Evolutionary conservation across 768 basidiomycete genomes (phyloP), one percentile per base, ranked within the genome.

Genomic region (Pleurotus pulmonarius): DNA sequence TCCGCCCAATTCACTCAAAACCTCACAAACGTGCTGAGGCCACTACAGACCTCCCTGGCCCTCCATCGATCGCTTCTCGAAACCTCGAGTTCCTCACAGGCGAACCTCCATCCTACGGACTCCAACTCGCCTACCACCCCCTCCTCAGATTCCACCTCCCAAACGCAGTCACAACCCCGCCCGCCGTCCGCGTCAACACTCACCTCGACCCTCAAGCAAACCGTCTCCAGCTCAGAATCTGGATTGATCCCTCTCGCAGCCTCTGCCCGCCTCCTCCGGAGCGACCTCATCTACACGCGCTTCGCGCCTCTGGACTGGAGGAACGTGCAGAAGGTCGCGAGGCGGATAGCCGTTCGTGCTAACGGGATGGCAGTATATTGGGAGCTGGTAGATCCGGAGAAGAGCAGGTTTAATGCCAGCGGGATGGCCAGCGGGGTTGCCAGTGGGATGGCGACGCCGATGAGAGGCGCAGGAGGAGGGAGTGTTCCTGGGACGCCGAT

Each of bases 341-440:
- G 83, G 43, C 70, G 80, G 3, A 72, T 88, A 59, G 75, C 78
- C 3, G 82, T 80, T 9, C 72, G 83, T 6, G 78, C 80, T n/a
- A 75, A 85, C 59, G 88, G 88, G 15, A 75, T 90, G 76, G 71
- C 68, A 16, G 66, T 80, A 39, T 90, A 87, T 63, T 89, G 86
- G 58, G 68, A 67, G 0, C 64, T 90, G n/a, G 77, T 87, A 8
- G 85, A 90, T 59, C 82, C 86, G 0, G 78, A 76, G 16, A 69
- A 83, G 41, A 82, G 85, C 62, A 75, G 67, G 54, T 88, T 88
- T 60, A 81, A 80, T 1, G 62, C 70, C 0, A 81, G 29, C 11
- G 29, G 29, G 29, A 11, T 11, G 29, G 29, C 29, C 11, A 34
- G 29, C 9, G 29, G 29, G 3, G 29, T 34, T 34, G 29, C 29